Evolutionary conservation across 257 asterid species (phyloP), one percentile per base, ranked within the genome.

Genomic region (Agastache rugosa): DNA sequence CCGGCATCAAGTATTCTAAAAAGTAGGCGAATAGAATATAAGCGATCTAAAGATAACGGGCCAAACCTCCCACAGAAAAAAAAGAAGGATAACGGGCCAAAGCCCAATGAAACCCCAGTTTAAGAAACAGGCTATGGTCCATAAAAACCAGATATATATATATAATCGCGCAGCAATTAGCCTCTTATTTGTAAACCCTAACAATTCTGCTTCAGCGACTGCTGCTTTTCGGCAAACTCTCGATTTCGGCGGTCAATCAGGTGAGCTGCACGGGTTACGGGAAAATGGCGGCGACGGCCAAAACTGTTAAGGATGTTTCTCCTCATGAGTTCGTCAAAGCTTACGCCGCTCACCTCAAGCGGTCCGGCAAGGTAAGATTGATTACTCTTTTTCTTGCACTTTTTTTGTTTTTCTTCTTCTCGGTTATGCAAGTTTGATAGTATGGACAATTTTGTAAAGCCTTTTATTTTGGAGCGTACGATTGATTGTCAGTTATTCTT

Each of bases 291-390:
- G 89, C 89, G 80, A 71, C 87, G 20, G 85, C 94, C 12, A 84
- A 72, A 39, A 88, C 91, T 58, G 97, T 92, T 17, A 92, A 92
- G 82, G 97, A 92, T 39, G 96, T 87, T 6, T 90, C 95, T 78
- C 93, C 97, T 41, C 97, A 85, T 42, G 96, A 88, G 42, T 92
- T 92, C 83, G 97, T 90, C 34, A 85, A 92, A 65, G 82, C 95
- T 45, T 92, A 90, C 78, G 75, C 97, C 14, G 78, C 95, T 75
- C 97, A 92, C 54, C 88, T 92, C 73, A 88, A 84, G 84, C 93
- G 97, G 20, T 92, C 97, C 72, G 97, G 97, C 74, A 92, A 89
- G 95, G 97, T 86, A 62, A 10, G n/a, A 25, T 25, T 58, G n/a
- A 1, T 7, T 3, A 44, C 6, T n/a, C 51, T n/a, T n/a, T 1